phyloP scores from a whole-genome alignment of 1,284 basidiomycete genomes.

The Tylopilus sp. region DNA sequence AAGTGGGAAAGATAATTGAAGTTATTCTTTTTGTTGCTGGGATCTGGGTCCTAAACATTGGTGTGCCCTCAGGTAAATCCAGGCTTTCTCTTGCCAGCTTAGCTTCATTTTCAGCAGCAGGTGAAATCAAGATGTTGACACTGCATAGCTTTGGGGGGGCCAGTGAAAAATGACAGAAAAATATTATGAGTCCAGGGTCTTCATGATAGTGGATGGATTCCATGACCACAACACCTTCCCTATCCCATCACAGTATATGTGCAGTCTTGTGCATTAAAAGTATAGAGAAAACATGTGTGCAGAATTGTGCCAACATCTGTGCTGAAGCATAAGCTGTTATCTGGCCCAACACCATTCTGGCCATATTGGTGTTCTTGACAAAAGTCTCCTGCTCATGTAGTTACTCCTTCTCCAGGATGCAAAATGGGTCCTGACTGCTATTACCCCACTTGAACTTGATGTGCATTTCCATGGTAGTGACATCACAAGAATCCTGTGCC shows the following conservation, averaged over 20 bases:
- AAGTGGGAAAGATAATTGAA: neutral
- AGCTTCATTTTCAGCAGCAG: neutral
- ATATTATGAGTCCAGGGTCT: neutral
- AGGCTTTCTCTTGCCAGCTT: neutral
- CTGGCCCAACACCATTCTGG: neutral
- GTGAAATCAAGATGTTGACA: neutral
- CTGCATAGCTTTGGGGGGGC: neutral
- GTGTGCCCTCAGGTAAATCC: too few relatives aligned
- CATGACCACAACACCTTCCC: neutral
- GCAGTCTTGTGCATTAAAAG: neutral
- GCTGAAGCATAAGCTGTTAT: neutral
- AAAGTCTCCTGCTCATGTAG: too few relatives aligned
- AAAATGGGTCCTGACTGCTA: neutral
- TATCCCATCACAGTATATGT: neutral
- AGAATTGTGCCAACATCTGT: neutral
- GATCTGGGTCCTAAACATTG: neutral
- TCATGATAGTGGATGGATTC: neutral
- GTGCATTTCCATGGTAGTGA: neutral
- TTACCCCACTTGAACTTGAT: constrained; percentile 4
- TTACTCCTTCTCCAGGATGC: too few relatives aligned
- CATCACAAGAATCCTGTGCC: neutral
- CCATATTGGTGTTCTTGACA: too few relatives aligned
- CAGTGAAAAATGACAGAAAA: neutral
- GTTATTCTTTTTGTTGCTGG: neutral
- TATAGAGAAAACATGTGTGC: neutral